Evolutionary conservation across 1,284 basidiomycete genomes (phyloP).

Genomic region (Anthracocystis walkeri): DNA sequence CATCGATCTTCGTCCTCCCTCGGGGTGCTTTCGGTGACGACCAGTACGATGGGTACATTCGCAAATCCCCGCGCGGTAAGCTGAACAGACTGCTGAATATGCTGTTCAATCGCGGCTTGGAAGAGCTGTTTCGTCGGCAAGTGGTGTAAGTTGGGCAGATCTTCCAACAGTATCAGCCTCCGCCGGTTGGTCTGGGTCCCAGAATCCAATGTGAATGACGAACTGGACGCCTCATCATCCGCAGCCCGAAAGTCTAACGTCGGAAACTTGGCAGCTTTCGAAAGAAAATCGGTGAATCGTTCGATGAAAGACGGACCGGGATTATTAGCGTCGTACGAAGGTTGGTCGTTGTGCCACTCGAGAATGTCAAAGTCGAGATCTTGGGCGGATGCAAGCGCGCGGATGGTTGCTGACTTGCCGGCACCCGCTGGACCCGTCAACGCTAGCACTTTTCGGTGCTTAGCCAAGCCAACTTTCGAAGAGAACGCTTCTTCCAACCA

Average conservation of each 20-base stretch:
- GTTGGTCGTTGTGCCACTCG: conserved; percentile 81
- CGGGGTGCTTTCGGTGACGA: conserved; percentile 80
- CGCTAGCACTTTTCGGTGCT: conserved; percentile 81
- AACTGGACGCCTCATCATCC: conserved; percentile 7
- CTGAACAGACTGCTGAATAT: conserved; percentile 25
- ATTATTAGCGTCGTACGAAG: conserved; percentile 12
- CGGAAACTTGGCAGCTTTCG: conserved; percentile 46
- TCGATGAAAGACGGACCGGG: conserved; percentile 36
- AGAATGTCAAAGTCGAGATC: conserved; percentile 84
- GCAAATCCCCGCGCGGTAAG: conserved; percentile 17
- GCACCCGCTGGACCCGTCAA: conserved; percentile 90
- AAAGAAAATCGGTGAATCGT: conserved; percentile 59
- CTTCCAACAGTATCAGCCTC: conserved; percentile 83
- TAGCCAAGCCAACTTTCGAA: conserved; percentile 75
- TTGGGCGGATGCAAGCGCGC: conserved; percentile 75
- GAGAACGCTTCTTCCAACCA: conserved; percentile 89
- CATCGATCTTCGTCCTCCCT: conserved; percentile 72
- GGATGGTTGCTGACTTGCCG: conserved; percentile 88
- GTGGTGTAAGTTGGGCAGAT: conserved; percentile 84
- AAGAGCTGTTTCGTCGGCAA: conserved; percentile 79
- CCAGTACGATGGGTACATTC: conserved; percentile 78
- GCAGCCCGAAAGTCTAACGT: conserved; percentile 32
- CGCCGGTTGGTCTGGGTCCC: conserved; percentile 20
- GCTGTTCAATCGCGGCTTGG: conserved; percentile 75
- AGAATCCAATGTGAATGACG: conserved; percentile 11